Conservation (phyloP, 345 rosid genomes). For the Geranium brycei region DNA sequence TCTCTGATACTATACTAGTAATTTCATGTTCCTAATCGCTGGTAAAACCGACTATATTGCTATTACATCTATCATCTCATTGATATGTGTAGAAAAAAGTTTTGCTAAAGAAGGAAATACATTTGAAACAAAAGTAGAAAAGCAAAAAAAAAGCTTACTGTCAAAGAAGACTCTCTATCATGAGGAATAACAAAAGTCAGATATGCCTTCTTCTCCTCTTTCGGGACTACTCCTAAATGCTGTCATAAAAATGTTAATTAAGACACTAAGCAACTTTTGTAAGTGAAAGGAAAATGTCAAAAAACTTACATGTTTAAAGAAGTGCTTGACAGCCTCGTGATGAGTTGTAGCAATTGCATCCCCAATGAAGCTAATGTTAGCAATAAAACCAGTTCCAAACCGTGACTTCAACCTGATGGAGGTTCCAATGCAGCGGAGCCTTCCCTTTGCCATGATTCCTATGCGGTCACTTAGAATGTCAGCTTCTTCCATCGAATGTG, state of each 20-base stretch:
- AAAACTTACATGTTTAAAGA: conserved; percentile 54
- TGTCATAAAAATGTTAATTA: conserved; percentile 18
- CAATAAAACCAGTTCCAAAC: conserved; percentile 81
- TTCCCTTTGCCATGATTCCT: conserved; percentile 90
- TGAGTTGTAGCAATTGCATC: conserved; percentile 13
- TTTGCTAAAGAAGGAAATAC: background rate
- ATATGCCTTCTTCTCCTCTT: conserved; percentile 58
- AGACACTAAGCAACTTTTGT: conserved; percentile 7
- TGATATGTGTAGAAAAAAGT: background rate
- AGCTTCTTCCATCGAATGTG: conserved; percentile 97
- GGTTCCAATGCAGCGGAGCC: conserved; percentile 80
- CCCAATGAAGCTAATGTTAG: conserved; percentile 58
- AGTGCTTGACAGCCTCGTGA: conserved; percentile 47
- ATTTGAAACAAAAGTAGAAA: background rate
- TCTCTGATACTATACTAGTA: too few species aligned
- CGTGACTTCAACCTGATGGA: conserved; percentile 80
- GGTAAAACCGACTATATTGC: background rate
- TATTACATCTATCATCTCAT: background rate
- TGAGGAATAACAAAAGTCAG: conserved; percentile 79
- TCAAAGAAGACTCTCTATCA: conserved; percentile 51
- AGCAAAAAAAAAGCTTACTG: conserved; percentile 26
- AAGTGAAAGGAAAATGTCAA: background rate
- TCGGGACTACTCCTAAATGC: conserved; percentile 52
- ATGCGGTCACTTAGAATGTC: conserved; percentile 82
- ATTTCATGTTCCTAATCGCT: background rate